Conservation (phyloP, 108 stramenopile genomes). For the Pseudonitzschia multistriata region DNA sequence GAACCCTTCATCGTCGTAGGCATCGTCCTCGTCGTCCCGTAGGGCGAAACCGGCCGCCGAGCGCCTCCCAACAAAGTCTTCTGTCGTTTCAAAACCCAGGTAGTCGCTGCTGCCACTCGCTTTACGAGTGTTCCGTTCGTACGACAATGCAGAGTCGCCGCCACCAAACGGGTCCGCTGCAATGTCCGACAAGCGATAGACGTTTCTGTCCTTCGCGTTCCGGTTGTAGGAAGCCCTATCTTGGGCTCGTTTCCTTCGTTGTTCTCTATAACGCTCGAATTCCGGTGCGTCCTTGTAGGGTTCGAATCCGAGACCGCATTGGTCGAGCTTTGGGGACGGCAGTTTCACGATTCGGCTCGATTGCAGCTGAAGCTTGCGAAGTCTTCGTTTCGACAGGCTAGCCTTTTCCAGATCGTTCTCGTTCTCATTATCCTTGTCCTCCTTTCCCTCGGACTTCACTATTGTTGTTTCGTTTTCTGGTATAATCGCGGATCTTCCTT, state of each 20-base stretch:
- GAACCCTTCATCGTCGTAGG: constrained; percentile 48
- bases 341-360: constrained; percentile 34
- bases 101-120: constrained; percentile 50
- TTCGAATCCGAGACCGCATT: constrained; percentile 75
- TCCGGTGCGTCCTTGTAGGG: constrained; percentile 76
- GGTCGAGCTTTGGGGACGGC: constrained; percentile 74
- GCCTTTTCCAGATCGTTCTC: constrained; percentile 3
- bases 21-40: constrained; percentile 84
- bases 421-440: constrained; percentile 3
- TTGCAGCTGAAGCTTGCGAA: constrained; percentile 44
- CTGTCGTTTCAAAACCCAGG: constrained; percentile 47
- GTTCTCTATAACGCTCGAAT: constrained; percentile 57
- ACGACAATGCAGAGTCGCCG: no score
- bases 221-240: constrained; percentile 24
- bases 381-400: constrained; percentile 29
- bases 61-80: constrained; percentile 76
- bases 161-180: constrained; percentile 3
- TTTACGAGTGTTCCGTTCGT: not conserved
- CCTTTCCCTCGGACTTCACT: not conserved
- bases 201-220: constrained; percentile 19
- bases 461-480: not conserved
- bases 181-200: constrained; percentile 43
- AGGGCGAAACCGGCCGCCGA: constrained; percentile 79
- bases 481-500: constrained; percentile 48
- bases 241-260: constrained; percentile 40